Evolutionary conservation across 2,329 filamentous ascomycete species (phyloP), one percentile per base, ranked within the genome.

Genomic region (Neonectria magnoliae): DNA sequence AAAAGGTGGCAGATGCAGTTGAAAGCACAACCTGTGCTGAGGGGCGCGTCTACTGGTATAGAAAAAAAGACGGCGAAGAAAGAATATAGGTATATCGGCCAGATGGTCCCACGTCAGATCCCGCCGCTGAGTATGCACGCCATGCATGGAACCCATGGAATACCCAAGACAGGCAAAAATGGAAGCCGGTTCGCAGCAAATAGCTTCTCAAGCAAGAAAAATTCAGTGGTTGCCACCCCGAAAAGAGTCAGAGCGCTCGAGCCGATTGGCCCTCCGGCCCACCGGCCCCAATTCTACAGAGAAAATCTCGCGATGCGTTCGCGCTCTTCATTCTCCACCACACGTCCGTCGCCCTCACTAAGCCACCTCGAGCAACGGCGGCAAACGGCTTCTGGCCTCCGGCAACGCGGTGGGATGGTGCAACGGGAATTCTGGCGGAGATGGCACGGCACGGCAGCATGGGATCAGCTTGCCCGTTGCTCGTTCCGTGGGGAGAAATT

Each of bases 401-500:
- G 48, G 45, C 48, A 62, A 57, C 36, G 41, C 27, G 36, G 20
- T 18, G n/a, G 38, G 42, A 48, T 45, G 45, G 29, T 29, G 9
- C 8, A 29, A 10, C 29, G 29, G 42, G 33, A 20, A 27, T 9
- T 5, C n/a, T 16, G 41, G 20, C 20, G 41, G 41, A 44, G 41
- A 51, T 42, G 38, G 38, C 38, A 29, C 29, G 29, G 29, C 29
- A 8, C 29, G 29, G 5, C 29, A n/a, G 38, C 38, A 38, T 62
- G 44, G 38, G 42, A 57, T 58, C 56, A 41, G 36, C 38, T 45
- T 48, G 62, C 48, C 50, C 57, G 52, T 59, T 60, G 55, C 60
- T 64, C 53, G 52, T 45, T 62, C 52, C 54, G 47, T 67, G 57
- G 57, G 66, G 63, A 67, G 57, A 71, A 68, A 65, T 70, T 73